These are phyloP conservation scores for Fusarium redolens DNA, from an alignment of 2,329 filamentous ascomycete species.

Conservation along the genomic window DNA sequence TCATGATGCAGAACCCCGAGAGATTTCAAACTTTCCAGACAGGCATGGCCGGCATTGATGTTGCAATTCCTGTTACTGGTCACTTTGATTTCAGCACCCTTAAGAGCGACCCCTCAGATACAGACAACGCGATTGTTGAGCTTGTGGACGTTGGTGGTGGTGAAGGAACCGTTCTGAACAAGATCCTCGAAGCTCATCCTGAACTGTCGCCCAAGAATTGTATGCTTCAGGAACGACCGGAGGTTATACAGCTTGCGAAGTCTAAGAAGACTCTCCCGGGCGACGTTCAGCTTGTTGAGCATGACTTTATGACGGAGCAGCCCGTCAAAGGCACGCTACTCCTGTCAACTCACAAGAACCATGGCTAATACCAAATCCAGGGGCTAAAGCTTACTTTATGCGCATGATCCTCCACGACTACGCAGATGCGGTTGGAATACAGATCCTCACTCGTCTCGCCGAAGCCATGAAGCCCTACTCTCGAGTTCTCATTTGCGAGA, in stretches of 20 bases:
- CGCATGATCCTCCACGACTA: slow-evolving; percentile 51
- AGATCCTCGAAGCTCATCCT: slow-evolving; percentile 47
- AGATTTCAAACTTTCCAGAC: slow-evolving; percentile 47
- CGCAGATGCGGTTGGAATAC: slow-evolving; percentile 42
- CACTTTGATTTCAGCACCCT: slow-evolving; percentile 48
- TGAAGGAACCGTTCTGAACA: slow-evolving; percentile 44
- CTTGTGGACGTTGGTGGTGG: slow-evolving; percentile 50
- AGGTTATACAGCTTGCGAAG: slow-evolving; percentile 44
- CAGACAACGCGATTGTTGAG: slow-evolving; percentile 34
- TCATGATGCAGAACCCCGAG: slow-evolving; percentile 49
- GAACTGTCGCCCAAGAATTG: slow-evolving; percentile 39
- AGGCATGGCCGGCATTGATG: slow-evolving; percentile 49
- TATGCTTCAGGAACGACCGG: slow-evolving; percentile 44
- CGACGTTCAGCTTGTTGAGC: slow-evolving; percentile 37
- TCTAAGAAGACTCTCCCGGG: slow-evolving; percentile 29
- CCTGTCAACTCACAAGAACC: not conserved
- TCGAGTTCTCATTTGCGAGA: slow-evolving; percentile 48
- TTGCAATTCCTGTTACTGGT: slow-evolving; percentile 47
- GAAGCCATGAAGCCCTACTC: slow-evolving; percentile 46
- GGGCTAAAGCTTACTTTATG: slow-evolving; percentile 52
- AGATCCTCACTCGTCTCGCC: slow-evolving; percentile 45
- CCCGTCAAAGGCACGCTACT: slow-evolving; percentile 43
- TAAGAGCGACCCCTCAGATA: slow-evolving; percentile 35
- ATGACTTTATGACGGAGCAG: slow-evolving; percentile 48
- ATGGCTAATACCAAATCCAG: slow-evolving; percentile 25